Base-by-base conservation (phyloP, 106 monocot genomes). In the Apostasia shenzhenica region DNA sequence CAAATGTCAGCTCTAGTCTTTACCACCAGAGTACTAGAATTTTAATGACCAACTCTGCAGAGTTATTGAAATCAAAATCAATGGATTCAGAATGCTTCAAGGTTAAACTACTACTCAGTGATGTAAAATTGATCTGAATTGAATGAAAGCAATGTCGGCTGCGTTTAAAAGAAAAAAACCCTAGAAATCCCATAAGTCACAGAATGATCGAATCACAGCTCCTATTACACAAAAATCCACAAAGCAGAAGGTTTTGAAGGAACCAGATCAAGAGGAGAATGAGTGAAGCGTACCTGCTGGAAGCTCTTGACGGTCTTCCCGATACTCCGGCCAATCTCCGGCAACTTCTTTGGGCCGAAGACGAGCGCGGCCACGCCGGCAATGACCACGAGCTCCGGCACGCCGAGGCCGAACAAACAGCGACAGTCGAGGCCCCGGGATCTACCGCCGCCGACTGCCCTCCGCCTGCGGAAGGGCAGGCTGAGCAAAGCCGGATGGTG, bases 231-330 rank as follows among this genome's bases (percentile, higher is more conserved):
- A 43, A 43, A 63, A 63, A 2, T 41, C 8, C 40, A 10, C 38
- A 59, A 59, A 8, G 65, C 11, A 45, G 4, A 14, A 0, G 3
- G 12, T 43, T 65, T 48, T n/a, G 6, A 5, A 65, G 37, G 2
- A 38, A 26, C 26, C 26, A 26, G 26, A 26, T 26, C 26, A 47
- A 48, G 2, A 48, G 0, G 1, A 37, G n/a, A 63, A 63, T 5
- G 10, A 39, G 45, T 11, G n/a, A 12, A 14, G 3, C 26, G 37
- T 41, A 97, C 97, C 92, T 99, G 81, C 69, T 92, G 97, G 63
- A 99, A 99, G 80, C 92, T 92, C 75, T 93, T 92, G 62, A 99
- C 77, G 44, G 97, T 93, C 81, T 99, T 92, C 41, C 97, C 92
- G 65, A 99, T 87, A 73, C 72, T 85, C 46, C 83, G 78, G 2